Evolutionary conservation across 352 stramenopile genomes (phyloP).

Genomic region (Globisporangium spiculum): DNA sequence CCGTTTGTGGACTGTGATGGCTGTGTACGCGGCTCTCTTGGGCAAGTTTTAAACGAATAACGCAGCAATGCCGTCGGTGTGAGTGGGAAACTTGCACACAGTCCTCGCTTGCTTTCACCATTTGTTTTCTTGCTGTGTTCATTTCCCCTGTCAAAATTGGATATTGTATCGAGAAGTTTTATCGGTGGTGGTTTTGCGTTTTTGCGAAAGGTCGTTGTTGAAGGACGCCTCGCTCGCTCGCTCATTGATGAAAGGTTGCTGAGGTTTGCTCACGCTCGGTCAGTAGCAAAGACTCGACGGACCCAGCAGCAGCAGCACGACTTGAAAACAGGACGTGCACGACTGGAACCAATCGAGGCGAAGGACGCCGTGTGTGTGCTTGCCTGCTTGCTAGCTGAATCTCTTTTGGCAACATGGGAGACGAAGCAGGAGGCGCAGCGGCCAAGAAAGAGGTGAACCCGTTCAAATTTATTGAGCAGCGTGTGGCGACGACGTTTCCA

Average conservation of each 20-base stretch:
- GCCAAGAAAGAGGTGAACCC: conserved; percentile 72
- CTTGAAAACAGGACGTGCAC: not conserved
- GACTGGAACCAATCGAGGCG: not conserved
- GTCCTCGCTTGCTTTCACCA: not conserved
- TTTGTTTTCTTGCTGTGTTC: not conserved
- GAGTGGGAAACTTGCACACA: not conserved
- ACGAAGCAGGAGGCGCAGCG: conserved; percentile 32
- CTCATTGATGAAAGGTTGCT: not conserved
- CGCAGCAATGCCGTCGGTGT: not conserved
- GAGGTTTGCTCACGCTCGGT: not conserved
- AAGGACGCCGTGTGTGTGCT: not conserved
- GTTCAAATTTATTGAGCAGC: conserved; percentile 79
- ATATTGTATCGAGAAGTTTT: not conserved
- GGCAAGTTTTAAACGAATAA: conserved; percentile 42
- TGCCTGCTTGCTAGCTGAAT: conserved; percentile 9
- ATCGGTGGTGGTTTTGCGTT: conserved; percentile 9
- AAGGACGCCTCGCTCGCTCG: not conserved
- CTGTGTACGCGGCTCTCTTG: conserved; percentile 81
- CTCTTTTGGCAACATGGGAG: conserved; percentile 34
- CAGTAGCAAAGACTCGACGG: conserved; percentile 9
- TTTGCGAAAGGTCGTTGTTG: not conserved
- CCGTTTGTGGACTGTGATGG: conserved; percentile 99
- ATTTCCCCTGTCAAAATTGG: not conserved
- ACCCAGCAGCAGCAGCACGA: not conserved
- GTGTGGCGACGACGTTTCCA: conserved; percentile 71